Conservation (phyloP, 495 filamentous ascomycete genomes). For the Pseudomonodictys pantanalensis region DNA sequence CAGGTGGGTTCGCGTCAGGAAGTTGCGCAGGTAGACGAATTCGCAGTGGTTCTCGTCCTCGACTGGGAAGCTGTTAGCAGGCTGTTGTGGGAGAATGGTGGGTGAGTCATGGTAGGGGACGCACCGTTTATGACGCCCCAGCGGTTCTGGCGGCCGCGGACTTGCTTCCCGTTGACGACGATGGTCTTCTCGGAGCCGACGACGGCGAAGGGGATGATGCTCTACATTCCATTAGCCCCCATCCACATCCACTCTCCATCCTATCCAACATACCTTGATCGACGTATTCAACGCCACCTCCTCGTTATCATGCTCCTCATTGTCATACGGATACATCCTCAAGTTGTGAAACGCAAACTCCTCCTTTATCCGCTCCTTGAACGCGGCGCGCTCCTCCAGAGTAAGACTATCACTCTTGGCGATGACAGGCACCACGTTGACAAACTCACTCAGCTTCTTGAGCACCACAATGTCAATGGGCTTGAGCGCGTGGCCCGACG, state of each 20-base stretch:
- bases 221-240: constrained; percentile 48
- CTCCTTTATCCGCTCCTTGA: constrained; percentile 99
- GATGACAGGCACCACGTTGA: constrained; percentile 98
- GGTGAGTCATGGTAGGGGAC: neutral
- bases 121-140: constrained; percentile 92
- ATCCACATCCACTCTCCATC: neutral
- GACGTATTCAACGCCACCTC: constrained; percentile 88
- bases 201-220: constrained; percentile 95
- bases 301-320: constrained; percentile 96
- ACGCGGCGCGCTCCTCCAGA: constrained; percentile 87
- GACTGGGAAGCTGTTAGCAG: constrained; percentile 48
- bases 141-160: constrained; percentile 95
- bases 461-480: constrained; percentile 99
- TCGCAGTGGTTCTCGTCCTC: constrained; percentile 99
- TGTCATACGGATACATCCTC: constrained; percentile 99
- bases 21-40: constrained; percentile 96
- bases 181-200: constrained; percentile 98
- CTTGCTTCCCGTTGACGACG: constrained; percentile 94
- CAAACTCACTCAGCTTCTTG: constrained; percentile 97
- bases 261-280: constrained; percentile 72
- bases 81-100: too few relatives aligned
- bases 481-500: constrained; percentile 94
- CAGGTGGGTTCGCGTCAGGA: constrained; percentile 92
- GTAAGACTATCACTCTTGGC: constrained; percentile 97
- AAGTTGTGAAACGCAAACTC: constrained; percentile 99